phyloP scores from a whole-genome alignment of 768 basidiomycete genomes.

The Agaricus sinodeliciosus region DNA sequence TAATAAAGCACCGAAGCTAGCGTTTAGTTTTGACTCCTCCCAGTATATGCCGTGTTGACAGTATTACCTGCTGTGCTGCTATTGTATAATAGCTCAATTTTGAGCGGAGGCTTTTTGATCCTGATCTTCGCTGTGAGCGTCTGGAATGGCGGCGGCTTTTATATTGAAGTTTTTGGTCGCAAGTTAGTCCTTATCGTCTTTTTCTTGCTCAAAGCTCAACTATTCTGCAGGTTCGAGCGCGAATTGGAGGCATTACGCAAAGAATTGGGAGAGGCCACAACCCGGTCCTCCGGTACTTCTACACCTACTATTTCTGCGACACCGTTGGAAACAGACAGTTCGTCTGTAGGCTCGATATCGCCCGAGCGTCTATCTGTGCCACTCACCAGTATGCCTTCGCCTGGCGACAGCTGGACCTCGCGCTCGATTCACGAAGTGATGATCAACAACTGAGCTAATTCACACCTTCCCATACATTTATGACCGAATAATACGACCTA shows the following conservation, averaged over 20 bases:
- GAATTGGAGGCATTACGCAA: conserved; percentile 88
- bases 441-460: background rate
- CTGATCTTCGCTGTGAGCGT: conserved; percentile 80
- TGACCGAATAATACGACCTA: background rate
- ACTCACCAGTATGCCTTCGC: background rate
- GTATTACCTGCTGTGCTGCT: conserved; percentile 81
- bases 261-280: conserved; percentile 70
- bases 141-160: conserved; percentile 96
- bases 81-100: conserved; percentile 72
- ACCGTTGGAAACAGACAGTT: conserved; percentile 19
- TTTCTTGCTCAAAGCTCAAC: conserved; percentile 11
- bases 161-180: conserved; percentile 94
- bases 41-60: conserved; percentile 81
- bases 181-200: conserved; percentile 73
- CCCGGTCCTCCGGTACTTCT: conserved; percentile 34
- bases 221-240: conserved; percentile 68
- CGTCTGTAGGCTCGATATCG: conserved; percentile 8
- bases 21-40: conserved; percentile 1
- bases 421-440: conserved; percentile 7
- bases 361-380: conserved; percentile 1
- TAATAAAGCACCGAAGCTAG: conserved; percentile 3
- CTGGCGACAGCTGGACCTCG: conserved; percentile 9
- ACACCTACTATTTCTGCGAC: conserved; percentile 38
- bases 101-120: conserved; percentile 75
- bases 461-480: background rate